Percentiles rank a stretch among this genome's conserved stretches.
phyloP scores from a whole-genome alignment of 768 basidiomycete genomes.

The Sporobolomyces pararoseus region DNA sequence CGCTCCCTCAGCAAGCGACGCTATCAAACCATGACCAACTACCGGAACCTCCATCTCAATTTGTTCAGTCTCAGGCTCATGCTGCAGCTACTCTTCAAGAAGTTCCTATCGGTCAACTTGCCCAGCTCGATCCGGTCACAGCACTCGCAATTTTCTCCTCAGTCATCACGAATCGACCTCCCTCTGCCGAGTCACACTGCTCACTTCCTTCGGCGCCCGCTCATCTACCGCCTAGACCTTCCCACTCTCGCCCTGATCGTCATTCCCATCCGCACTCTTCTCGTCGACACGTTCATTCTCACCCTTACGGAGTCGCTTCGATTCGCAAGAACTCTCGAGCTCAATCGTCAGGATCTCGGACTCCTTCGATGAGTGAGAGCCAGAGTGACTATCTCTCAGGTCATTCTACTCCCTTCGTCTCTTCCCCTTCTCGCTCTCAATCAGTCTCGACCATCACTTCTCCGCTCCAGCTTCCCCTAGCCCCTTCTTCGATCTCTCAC shows the following conservation, averaged over 20 bases:
- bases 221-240: neutral
- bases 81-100: conserved; percentile 13
- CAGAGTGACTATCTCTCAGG: neutral
- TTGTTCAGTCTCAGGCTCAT: neutral
- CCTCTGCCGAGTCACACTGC: neutral
- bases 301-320: conserved; percentile 2
- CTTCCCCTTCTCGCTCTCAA: neutral
- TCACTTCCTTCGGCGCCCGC: neutral
- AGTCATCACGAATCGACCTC: conserved; percentile 1
- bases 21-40: neutral
- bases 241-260: neutral
- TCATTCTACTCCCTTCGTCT: neutral
- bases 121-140: conserved; percentile 26
- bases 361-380: neutral
- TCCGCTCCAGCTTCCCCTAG: neutral
- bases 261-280: conserved; percentile 8
- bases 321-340: neutral
- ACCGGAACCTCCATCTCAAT: neutral
- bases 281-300: conserved; percentile 13
- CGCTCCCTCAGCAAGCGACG: neutral
- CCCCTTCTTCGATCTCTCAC: neutral
- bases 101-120: conserved; percentile 21
- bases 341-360: neutral
- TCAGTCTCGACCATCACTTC: neutral
- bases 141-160: conserved; percentile 18